These are phyloP conservation scores for Nakataea oryzae DNA, from an alignment of 2,329 filamentous ascomycete species.

Conservation along the genomic window DNA sequence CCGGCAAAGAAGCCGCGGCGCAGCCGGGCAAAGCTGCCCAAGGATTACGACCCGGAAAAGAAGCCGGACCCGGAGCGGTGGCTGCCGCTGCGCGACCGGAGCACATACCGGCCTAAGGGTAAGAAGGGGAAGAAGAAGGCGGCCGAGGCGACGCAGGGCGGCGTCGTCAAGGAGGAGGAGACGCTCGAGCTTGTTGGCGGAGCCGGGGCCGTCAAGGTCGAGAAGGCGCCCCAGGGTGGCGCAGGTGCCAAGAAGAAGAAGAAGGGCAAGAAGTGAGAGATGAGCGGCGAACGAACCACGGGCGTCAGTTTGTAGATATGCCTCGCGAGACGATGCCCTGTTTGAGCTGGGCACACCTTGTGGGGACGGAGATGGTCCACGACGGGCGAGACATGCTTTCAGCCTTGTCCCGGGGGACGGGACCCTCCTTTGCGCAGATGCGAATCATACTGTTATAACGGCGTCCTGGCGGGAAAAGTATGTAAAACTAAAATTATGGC, in stretches of 20 bases:
- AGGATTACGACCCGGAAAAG: conserved; percentile 67
- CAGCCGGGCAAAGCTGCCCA: conserved; percentile 53
- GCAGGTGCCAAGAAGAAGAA: conserved; percentile 20
- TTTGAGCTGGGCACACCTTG: not conserved
- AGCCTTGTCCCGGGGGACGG: not conserved
- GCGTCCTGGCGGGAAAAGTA: not conserved
- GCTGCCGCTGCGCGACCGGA: conserved; percentile 83
- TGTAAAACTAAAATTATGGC: not conserved
- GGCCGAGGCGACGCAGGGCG: conserved; percentile 73
- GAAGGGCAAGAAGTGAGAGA: conserved; percentile 33
- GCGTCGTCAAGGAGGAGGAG: conserved; percentile 64
- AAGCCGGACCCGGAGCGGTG: conserved; percentile 84
- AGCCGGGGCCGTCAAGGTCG: conserved; percentile 52
- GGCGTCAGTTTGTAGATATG: not conserved
- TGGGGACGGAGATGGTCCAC: no score
- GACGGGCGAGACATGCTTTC: no score
- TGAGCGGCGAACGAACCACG: not conserved
- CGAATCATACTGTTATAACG: not conserved
- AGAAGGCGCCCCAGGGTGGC: conserved; percentile 36
- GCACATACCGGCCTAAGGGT: conserved; percentile 80
- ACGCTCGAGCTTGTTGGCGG: conserved; percentile 54
- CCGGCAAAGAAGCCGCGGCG: conserved; percentile 42
- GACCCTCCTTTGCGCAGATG: not conserved
- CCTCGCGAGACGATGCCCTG: not conserved
- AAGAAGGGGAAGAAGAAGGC: conserved; percentile 77